Conservation (phyloP, 768 basidiomycete species). For the Russula lepida region DNA sequence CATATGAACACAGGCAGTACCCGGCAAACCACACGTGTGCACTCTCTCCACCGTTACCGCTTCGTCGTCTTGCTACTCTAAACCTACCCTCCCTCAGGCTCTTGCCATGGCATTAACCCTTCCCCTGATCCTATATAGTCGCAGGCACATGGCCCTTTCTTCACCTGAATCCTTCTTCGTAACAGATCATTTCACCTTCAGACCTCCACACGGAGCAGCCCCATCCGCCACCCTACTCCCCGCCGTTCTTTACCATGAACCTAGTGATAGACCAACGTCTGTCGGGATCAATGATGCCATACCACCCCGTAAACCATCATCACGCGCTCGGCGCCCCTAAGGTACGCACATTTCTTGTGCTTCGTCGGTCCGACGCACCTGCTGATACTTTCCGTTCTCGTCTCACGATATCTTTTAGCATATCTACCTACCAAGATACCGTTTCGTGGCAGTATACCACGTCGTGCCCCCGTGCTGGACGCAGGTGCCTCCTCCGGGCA, state of each 20-base stretch:
- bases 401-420: not conserved
- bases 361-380: not conserved
- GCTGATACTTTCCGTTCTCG: not conserved
- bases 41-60: not conserved
- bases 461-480: conserved; percentile 1
- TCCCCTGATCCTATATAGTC: not conserved
- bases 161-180: not conserved
- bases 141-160: conserved; percentile 1
- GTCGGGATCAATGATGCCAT: conserved; percentile 8
- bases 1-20: no score
- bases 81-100: not conserved
- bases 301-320: conserved; percentile 7
- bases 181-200: not conserved
- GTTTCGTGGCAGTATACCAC: conserved; percentile 2
- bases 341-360: not conserved
- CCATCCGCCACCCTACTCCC: not conserved
- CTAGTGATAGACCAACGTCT: conserved; percentile 6
- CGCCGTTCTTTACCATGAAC: not conserved
- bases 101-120: not conserved
- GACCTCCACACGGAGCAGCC: no score
- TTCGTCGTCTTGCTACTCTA: conserved; percentile 3
- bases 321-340: conserved; percentile 1
- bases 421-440: conserved; percentile 4
- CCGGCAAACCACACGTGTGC: no score
- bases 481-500: not conserved